Conservation (phyloP, 2,329 filamentous ascomycete genomes). For the Ceratocystis diversiconidia region DNA sequence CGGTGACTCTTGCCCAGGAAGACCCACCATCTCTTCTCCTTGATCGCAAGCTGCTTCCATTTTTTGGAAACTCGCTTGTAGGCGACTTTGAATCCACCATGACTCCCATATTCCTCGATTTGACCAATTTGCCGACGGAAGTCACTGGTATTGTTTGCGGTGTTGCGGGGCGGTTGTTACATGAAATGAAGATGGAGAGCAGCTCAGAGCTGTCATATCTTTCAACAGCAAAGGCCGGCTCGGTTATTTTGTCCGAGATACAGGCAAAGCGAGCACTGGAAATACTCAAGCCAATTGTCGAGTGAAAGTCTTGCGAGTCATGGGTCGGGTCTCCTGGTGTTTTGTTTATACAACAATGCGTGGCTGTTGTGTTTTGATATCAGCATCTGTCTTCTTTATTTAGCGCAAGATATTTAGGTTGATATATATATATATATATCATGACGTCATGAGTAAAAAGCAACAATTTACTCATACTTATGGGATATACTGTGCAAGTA, state of each 20-base stretch:
- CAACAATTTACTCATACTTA: no score
- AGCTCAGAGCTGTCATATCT: slow-evolving; percentile 76
- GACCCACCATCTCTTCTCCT: slow-evolving; percentile 62
- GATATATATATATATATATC: no score
- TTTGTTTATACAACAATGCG: background rate
- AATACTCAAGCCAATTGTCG: slow-evolving; percentile 45
- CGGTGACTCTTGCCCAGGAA: slow-evolving; percentile 55
- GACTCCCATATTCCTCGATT: slow-evolving; percentile 77
- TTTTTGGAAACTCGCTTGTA: slow-evolving; percentile 61
- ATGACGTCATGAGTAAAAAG: no score
- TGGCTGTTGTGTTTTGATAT: background rate
- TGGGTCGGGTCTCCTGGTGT: background rate
- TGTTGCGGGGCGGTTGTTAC: slow-evolving; percentile 68
- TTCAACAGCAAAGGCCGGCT: slow-evolving; percentile 75
- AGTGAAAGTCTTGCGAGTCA: slow-evolving; percentile 21
- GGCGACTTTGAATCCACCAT: slow-evolving; percentile 58
- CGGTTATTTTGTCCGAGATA: slow-evolving; percentile 57
- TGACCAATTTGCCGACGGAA: slow-evolving; percentile 66
- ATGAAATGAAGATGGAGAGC: slow-evolving; percentile 45
- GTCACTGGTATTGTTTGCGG: slow-evolving; percentile 92
- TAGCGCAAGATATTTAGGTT: background rate
- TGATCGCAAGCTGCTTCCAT: slow-evolving; percentile 49
- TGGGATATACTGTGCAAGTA: no score
- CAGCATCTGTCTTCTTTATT: background rate
- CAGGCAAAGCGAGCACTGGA: slow-evolving; percentile 40